phyloP scores from a whole-genome alignment of 352 stramenopile genomes.

The Phytophthora tubulina region DNA sequence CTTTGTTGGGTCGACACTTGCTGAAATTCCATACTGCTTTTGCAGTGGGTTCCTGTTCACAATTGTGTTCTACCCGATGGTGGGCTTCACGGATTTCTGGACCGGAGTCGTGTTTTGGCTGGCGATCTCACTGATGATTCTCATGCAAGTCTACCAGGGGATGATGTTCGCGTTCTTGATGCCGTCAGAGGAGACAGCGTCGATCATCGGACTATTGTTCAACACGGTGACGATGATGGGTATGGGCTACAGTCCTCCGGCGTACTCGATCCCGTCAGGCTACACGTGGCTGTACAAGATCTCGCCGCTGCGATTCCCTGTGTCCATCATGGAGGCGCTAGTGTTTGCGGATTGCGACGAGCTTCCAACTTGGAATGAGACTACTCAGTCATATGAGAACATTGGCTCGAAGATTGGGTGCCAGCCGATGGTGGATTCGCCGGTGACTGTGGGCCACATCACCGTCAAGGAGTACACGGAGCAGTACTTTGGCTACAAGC shows the following conservation, averaged over 20 bases:
- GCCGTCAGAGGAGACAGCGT: conserved; percentile 51
- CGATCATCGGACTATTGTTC: conserved; percentile 48
- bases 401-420: conserved; percentile 35
- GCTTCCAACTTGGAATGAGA: conserved; percentile 26
- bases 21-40: conserved; percentile 59
- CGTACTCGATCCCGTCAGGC: conserved; percentile 18
- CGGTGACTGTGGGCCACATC: conserved; percentile 26
- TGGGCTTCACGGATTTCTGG: conserved; percentile 26
- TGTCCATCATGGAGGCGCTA: conserved; percentile 29
- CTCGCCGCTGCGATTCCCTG: conserved; percentile 18
- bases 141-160: conserved; percentile 70
- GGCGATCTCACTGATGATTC: conserved; percentile 30
- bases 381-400: conserved; percentile 13
- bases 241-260: conserved; percentile 53
- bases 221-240: conserved; percentile 65
- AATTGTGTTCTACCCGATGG: conserved; percentile 42
- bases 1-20: conserved; percentile 51
- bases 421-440: conserved; percentile 30
- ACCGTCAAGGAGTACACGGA: conserved; percentile 32
- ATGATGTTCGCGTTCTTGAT: conserved; percentile 77
- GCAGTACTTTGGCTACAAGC: conserved; percentile 22
- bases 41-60: conserved; percentile 47
- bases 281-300: conserved; percentile 30
- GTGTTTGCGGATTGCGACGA: conserved; percentile 42
- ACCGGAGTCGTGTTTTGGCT: conserved; percentile 36